Percentiles rank a stretch among this genome's conserved stretches.
Conservation (phyloP, 805 yeast species). For the Saccharomycopsis olivae region DNA sequence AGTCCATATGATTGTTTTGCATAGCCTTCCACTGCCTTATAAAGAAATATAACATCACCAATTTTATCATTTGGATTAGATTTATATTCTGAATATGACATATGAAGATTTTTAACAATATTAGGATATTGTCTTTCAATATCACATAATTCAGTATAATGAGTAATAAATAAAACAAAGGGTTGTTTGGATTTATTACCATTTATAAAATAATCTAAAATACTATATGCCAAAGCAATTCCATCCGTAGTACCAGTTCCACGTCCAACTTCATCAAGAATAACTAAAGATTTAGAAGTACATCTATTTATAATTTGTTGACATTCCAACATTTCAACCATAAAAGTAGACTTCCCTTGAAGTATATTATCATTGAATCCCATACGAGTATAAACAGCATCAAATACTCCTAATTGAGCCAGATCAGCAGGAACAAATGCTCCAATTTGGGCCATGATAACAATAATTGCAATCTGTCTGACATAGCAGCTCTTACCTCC, state of each 20-base stretch:
- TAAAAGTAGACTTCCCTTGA: slow-evolving; percentile 72
- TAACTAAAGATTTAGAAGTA: slow-evolving; percentile 44
- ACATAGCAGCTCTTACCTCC: slow-evolving; percentile 80
- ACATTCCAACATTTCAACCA: slow-evolving; percentile 66
- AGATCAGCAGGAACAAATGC: slow-evolving; percentile 58
- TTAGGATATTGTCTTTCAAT: slow-evolving; percentile 32
- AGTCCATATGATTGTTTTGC: slow-evolving; percentile 69
- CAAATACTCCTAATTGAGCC: slow-evolving; percentile 58
- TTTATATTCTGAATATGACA: slow-evolving; percentile 46
- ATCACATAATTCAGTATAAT: slow-evolving; percentile 56
- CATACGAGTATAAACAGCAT: slow-evolving; percentile 49
- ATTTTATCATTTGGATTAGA: slow-evolving; percentile 27
- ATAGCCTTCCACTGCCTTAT: slow-evolving; percentile 37
- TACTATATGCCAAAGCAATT: slow-evolving; percentile 66
- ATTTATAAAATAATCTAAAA: slow-evolving; percentile 46
- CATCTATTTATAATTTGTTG: slow-evolving; percentile 42
- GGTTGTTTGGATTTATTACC: slow-evolving; percentile 21
- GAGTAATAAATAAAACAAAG: slow-evolving; percentile 71
- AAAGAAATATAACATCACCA: slow-evolving; percentile 39
- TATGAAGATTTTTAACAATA: slow-evolving; percentile 50
- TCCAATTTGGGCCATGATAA: slow-evolving; percentile 70
- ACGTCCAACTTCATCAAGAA: slow-evolving; percentile 63
- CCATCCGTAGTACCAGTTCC: slow-evolving; percentile 78
- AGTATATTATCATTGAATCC: slow-evolving; percentile 77
- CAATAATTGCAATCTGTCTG: slow-evolving; percentile 59